Evolutionary conservation across 805 yeast species (phyloP), one percentile per base, ranked within the genome.

Genomic region (Hanseniaspora nectarophila): DNA sequence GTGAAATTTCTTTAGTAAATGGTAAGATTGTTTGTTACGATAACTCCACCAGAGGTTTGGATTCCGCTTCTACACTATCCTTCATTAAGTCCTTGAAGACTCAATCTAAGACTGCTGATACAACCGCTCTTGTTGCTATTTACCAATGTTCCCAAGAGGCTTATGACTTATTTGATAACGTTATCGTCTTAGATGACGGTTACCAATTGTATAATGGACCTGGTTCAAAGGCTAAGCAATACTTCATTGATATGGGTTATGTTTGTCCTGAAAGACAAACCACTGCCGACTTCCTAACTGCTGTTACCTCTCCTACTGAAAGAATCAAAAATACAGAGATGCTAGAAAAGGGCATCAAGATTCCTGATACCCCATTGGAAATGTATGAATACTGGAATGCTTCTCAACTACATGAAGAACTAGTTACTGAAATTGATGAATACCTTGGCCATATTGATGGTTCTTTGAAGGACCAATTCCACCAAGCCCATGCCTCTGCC

Each of bases 1-100:
- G 88, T 10, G 95, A 85, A 67, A 84, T 84, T 1, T 68, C 82
- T 43, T 74, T 82, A 44, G 72, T 80, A 46, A 77, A 81, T 28
- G 82, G 86, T 29, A 69, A 76, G 45, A 70, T 82, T 47, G 80
- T 75, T 56, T 78, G 84, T 65, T 81, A 85, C 78, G 89, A 85
- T 70, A 85, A 85, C 61, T 82, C 90, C 5, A 85, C 95, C 5
- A 77, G 92, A 70, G 95, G 95, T 59, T 72, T 85, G 55, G 95
- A 85, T 67, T 75, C 92, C 4, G 83, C 92, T 10, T 84, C 92
- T 39, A 94, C 95, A 3, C 70, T 82, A 56, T 89, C 83, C 62
- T 85, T 78, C 60, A 72, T 82, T 37, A 71, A 77, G 56, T 81
- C 86, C 21, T 70, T 85, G 55, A 78, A 83, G 59, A 73, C 78